A percentile compares a stretch with the other conserved stretches of the same genome.
These are phyloP conservation scores for Blepharisma stoltei DNA, from an alignment of 73 alveolate genomes.

Conservation along the genomic window DNA sequence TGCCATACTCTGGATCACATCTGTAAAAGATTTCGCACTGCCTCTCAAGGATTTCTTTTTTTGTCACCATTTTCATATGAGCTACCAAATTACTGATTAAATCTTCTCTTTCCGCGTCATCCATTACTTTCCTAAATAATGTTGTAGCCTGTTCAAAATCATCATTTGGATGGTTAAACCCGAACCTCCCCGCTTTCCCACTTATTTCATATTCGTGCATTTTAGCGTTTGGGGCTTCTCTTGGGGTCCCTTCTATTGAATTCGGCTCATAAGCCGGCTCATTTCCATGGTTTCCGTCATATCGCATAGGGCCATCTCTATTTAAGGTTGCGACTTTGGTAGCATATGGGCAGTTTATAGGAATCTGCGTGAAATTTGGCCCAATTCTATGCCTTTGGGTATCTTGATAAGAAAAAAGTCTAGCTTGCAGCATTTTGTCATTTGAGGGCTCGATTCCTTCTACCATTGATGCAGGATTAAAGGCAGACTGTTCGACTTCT, in stretches of 20 bases:
- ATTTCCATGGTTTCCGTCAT: conserved; percentile 64
- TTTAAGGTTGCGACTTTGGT: conserved; percentile 70
- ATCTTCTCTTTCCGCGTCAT: neutral
- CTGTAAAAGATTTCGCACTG: neutral
- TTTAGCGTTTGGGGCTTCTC: neutral
- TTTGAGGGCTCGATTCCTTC: conserved; percentile 89
- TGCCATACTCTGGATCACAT: conserved; percentile 10
- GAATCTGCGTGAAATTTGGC: conserved; percentile 79
- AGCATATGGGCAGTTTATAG: conserved; percentile 83
- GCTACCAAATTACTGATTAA: neutral
- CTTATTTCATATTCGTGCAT: neutral
- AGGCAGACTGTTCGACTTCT: conserved; percentile 81
- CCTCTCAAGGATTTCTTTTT: neutral
- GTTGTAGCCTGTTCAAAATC: neutral
- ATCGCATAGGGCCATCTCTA: conserved; percentile 80
- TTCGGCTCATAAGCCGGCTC: conserved; percentile 80
- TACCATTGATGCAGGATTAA: conserved; percentile 81
- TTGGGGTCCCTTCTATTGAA: conserved; percentile 50
- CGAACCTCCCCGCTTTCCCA: neutral
- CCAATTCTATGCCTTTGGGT: conserved; percentile 93
- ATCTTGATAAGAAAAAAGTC: conserved; percentile 88
- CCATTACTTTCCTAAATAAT: neutral
- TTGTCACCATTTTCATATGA: neutral
- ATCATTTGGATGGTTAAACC: neutral
- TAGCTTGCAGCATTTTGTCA: conserved; percentile 87